A percentile compares a stretch with the other conserved stretches of the same genome.
Evolutionary conservation across 768 basidiomycete species (phyloP).

Genomic region (Clathrus columnatus): DNA sequence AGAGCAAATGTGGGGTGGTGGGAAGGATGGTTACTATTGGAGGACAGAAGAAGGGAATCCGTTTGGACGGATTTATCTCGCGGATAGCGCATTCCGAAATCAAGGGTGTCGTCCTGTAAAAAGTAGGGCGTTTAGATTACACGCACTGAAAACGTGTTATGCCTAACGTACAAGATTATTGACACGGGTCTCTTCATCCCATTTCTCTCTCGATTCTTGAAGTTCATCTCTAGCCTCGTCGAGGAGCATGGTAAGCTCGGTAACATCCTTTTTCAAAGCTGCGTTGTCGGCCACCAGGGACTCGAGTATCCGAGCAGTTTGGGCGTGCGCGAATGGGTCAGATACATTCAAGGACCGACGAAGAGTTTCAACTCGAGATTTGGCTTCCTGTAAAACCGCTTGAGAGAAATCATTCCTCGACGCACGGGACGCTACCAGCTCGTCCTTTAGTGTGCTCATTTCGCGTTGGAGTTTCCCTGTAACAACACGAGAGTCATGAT

Average conservation of each 20-base stretch:
- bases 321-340: constrained; percentile 16
- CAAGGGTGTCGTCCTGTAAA: not conserved
- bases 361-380: constrained; percentile 50
- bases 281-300: constrained; percentile 85
- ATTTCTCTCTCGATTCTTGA: constrained; percentile 57
- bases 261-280: constrained; percentile 68
- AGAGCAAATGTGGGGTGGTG: not conserved
- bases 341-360: constrained; percentile 42
- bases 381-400: constrained; percentile 56
- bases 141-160: not conserved
- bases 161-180: constrained; percentile 15
- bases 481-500: constrained; percentile 1
- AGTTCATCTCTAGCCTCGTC: constrained; percentile 71
- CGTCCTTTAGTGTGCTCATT: constrained; percentile 53
- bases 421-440: constrained; percentile 50
- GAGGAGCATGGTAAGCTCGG: constrained; percentile 67
- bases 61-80: not conserved
- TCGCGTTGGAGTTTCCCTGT: constrained; percentile 65
- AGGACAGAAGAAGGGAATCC: not conserved
- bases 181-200: constrained; percentile 58
- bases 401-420: constrained; percentile 61
- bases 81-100: not conserved
- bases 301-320: constrained; percentile 56
- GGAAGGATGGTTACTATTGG: not conserved
- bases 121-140: not conserved